Evolutionary conservation across 257 asterid species (phyloP), one percentile per base, ranked within the genome.

Genomic region (Solanum ahanhuiri): DNA sequence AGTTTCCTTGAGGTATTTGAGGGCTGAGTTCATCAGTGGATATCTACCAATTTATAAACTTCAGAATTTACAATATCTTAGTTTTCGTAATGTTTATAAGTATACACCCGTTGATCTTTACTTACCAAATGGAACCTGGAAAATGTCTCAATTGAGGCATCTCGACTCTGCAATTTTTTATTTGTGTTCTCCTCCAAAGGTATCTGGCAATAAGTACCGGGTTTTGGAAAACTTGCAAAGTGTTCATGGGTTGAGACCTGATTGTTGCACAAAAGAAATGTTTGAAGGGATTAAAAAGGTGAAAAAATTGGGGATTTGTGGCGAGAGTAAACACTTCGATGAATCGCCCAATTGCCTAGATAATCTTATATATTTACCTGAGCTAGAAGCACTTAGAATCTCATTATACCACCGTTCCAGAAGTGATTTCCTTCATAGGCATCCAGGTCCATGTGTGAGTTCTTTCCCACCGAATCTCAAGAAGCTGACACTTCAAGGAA

Each of bases 291-390:
- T 71, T 71, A 71, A 33, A 7, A 71, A 33, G 2, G 79, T 71
- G 45, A 71, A 0, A 33, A 7, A 71, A 3, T 18, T 71, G 79
- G 15, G 79, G 25, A 33, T 71, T 71, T 15, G 1, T 31, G 14
- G 45, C 28, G 0, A 0, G 0, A 0, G 0, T 25, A 8, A 0
- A 0, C 2, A 67, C 2, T 28, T 28, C 35, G 0, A 1, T 33
- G 4, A 12, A 0, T 7, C 2, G 7, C 22, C 45, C 3, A 8
- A 4, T 8, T 33, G 45, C 15, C 45, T 71, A 7, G 77, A 17
- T 30, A 1, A 70, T 70, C 77, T 70, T 3, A 70, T 0, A 70
- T 70, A 70, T 70, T 70, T 70, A 31, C 43, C 1, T 31, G 77
- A 70, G 25, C 77, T 70, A 6, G 64, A 54, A 4, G 4, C 0